These are phyloP conservation scores for Neonectria neomacrospora DNA, from an alignment of 2,329 filamentous ascomycete genomes.

Conservation along the genomic window DNA sequence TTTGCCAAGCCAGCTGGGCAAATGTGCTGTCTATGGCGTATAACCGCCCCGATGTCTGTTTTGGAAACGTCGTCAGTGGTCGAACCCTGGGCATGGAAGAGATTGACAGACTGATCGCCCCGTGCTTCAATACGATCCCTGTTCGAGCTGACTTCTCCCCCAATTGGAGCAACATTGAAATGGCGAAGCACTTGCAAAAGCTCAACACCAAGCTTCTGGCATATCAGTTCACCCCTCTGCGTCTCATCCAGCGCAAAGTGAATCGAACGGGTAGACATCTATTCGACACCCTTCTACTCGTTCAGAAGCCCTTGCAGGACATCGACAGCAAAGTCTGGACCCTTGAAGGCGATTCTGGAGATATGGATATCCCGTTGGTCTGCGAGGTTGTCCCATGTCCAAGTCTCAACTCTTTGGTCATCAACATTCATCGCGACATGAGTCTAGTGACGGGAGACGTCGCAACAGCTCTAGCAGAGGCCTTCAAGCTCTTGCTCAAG, in stretches of 20 bases:
- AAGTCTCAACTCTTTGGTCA: constrained; percentile 60
- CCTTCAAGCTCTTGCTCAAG: constrained; percentile 47
- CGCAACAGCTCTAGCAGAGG: constrained; percentile 44
- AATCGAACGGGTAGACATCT: constrained; percentile 61
- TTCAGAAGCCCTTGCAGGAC: constrained; percentile 73
- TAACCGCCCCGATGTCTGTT: constrained; percentile 75
- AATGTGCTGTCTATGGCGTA: constrained; percentile 69
- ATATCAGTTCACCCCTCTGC: constrained; percentile 80
- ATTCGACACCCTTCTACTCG: constrained; percentile 83
- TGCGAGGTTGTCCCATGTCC: constrained; percentile 75
- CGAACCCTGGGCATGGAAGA: constrained; percentile 73
- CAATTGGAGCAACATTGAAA: constrained; percentile 61
- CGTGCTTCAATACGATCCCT: constrained; percentile 92
- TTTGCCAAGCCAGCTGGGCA: constrained; percentile 80
- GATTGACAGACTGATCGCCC: constrained; percentile 80
- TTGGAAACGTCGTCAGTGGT: constrained; percentile 87
- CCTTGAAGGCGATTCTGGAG: constrained; percentile 65
- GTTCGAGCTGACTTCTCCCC: constrained; percentile 67
- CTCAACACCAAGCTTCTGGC: constrained; percentile 70
- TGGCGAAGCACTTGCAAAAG: constrained; percentile 69
- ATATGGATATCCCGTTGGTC: constrained; percentile 81
- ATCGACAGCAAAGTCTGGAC: constrained; percentile 68
- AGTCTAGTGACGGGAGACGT: constrained; percentile 49
- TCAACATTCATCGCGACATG: constrained; percentile 73
- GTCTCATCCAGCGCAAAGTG: constrained; percentile 71